phyloP scores from a whole-genome alignment of 2,329 filamentous ascomycete genomes.

The Verticillium zaregamsianum region DNA sequence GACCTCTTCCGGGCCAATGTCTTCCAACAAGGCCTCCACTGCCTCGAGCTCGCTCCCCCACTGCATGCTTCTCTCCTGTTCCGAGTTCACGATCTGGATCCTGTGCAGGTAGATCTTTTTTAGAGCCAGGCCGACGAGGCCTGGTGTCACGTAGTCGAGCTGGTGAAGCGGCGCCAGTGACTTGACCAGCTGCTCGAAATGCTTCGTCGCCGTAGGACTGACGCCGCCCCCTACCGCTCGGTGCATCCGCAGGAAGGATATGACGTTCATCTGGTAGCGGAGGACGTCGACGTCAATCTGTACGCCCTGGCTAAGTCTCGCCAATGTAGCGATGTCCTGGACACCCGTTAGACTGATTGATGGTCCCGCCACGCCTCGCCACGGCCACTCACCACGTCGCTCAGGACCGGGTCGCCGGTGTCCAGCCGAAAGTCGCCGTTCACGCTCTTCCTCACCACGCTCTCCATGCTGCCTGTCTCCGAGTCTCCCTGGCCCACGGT shows the following conservation, averaged over 20 bases:
- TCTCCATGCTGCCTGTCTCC: constrained; percentile 33
- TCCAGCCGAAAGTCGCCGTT: constrained; percentile 10
- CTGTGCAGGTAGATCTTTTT: constrained; percentile 87
- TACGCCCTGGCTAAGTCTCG: constrained; percentile 52
- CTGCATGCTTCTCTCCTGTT: constrained; percentile 81
- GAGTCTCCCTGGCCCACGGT: constrained; percentile 16
- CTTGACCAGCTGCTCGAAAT: constrained; percentile 66
- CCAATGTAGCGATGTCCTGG: constrained; percentile 56
- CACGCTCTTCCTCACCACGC: constrained; percentile 38
- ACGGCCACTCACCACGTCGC: constrained; percentile 34
- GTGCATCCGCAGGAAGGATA: constrained; percentile 83
- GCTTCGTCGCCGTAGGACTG: constrained; percentile 71
- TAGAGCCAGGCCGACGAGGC: constrained; percentile 75
- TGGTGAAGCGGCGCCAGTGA: constrained; percentile 79
- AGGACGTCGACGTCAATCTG: constrained; percentile 71
- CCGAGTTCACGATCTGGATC: constrained; percentile 63
- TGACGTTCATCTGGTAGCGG: constrained; percentile 82
- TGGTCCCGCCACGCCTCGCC: not conserved
- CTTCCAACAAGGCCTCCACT: constrained; percentile 62
- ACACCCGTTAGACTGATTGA: constrained; percentile 12
- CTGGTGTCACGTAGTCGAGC: constrained; percentile 76
- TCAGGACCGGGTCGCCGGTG: constrained; percentile 30
- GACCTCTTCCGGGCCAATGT: constrained; percentile 56
- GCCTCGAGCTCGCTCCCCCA: constrained; percentile 80
- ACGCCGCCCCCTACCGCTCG: constrained; percentile 77